Percentiles rank a stretch among this genome's conserved stretches.
Conservation (phyloP, 768 basidiomycete species). For the Termitomyces sp. region DNA sequence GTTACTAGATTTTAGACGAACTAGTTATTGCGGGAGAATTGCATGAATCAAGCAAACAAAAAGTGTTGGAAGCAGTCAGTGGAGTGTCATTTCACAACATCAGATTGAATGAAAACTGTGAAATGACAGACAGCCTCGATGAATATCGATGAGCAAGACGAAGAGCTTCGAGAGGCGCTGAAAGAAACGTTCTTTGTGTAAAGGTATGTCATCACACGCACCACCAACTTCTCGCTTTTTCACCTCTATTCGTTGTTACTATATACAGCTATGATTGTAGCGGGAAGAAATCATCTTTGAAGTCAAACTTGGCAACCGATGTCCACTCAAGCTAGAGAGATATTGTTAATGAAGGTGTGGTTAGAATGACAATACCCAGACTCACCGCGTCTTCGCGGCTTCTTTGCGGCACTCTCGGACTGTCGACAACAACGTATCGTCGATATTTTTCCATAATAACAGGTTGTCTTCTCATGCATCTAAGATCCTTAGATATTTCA, state of each 20-base stretch:
- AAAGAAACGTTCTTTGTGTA: conserved; percentile 12
- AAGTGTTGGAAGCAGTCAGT: conserved; percentile 38
- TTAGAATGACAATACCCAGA: conserved; percentile 10
- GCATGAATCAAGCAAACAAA: conserved; percentile 84
- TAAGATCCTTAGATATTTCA: conserved; percentile 45
- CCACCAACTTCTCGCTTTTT: not conserved
- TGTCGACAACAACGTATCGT: conserved; percentile 58
- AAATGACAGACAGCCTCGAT: conserved; percentile 9
- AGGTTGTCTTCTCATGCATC: conserved; percentile 57
- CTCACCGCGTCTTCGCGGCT: conserved; percentile 41
- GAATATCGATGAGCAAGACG: conserved; percentile 17
- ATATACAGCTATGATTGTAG: conserved; percentile 4
- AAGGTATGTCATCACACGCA: not conserved
- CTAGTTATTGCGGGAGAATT: conserved; percentile 91
- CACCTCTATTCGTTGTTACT: not conserved
- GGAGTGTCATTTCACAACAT: not conserved
- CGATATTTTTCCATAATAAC: conserved; percentile 55
- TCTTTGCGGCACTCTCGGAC: conserved; percentile 24
- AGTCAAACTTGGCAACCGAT: conserved; percentile 40
- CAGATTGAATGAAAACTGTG: not conserved
- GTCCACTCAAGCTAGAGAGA: conserved; percentile 52
- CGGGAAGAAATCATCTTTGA: conserved; percentile 53
- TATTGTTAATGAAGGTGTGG: not conserved
- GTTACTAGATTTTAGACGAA: conserved; percentile 79
- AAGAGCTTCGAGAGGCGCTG: conserved; percentile 14